Percentiles rank a stretch among this genome's conserved stretches.
phyloP scores from a whole-genome alignment of 2,329 filamentous ascomycete species.

The Cyanodermella asteris region DNA sequence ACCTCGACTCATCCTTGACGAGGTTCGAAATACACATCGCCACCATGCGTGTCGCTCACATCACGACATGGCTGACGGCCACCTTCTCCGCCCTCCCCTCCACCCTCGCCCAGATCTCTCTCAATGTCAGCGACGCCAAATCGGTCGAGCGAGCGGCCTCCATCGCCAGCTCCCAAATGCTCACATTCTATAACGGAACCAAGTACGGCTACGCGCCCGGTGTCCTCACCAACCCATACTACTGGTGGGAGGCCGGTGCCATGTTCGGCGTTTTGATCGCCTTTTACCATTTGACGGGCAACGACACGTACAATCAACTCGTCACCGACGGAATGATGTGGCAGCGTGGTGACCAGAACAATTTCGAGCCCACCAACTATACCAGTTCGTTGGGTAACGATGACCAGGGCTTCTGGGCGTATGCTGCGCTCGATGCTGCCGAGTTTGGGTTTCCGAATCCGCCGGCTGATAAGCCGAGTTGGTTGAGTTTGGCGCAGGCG shows the following conservation, averaged over 20 bases:
- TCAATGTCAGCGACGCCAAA: no score
- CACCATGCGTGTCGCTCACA: no score
- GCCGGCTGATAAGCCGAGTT: conserved; percentile 16
- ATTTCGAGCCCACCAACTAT: conserved; percentile 36
- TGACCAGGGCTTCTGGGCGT: conserved; percentile 54
- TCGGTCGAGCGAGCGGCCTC: conserved; percentile 25
- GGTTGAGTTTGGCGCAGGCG: conserved; percentile 40
- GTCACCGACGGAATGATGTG: conserved; percentile 36
- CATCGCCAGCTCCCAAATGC: conserved; percentile 24
- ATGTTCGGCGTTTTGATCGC: conserved; percentile 47
- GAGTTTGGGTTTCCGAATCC: no score
- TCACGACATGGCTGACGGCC: no score
- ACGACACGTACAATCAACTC: conserved; percentile 36
- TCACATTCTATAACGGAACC: conserved; percentile 29
- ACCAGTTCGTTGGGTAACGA: conserved; percentile 37
- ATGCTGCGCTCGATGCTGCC: no score
- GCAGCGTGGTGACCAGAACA: conserved; percentile 35
- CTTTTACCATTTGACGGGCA: conserved; percentile 45
- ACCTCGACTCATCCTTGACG: no score
- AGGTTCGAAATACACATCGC: no score
- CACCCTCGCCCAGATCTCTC: no score
- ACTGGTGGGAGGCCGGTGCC: conserved; percentile 44
- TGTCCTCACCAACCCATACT: no score
- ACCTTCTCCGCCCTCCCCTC: no score
- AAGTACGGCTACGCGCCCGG: conserved; percentile 7